phyloP scores from a whole-genome alignment of 1,139 yeast species.

The Saccharomycopsis phalli region DNA sequence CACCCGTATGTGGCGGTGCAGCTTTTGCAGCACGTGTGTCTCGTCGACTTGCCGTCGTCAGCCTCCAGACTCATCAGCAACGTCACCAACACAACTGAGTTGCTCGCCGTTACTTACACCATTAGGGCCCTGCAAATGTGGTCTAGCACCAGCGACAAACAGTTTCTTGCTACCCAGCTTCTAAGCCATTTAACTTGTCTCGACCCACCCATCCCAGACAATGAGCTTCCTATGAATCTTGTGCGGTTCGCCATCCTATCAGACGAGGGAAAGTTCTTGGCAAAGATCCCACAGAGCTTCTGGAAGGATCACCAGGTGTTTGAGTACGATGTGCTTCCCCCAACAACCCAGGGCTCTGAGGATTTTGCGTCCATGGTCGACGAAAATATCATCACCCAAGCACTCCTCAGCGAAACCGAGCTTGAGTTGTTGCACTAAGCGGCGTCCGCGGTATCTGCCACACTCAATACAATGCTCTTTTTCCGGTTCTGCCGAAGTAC shows the following conservation, averaged over 20 bases:
- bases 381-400: conserved; percentile 6
- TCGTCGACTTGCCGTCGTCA: conserved; percentile 23
- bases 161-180: conserved; percentile 43
- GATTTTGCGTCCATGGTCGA: conserved; percentile 28
- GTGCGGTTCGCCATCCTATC: conserved; percentile 60
- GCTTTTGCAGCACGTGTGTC: conserved; percentile 36
- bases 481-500: conserved; percentile 16
- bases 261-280: conserved; percentile 64
- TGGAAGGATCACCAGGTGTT: conserved; percentile 55
- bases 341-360: conserved; percentile 34
- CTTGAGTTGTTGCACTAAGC: too few species aligned
- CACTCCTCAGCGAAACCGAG: conserved; percentile 1
- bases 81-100: conserved; percentile 21
- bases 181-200: too few species aligned
- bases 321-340: conserved; percentile 69
- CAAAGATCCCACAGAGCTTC: conserved; percentile 50
- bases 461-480: conserved; percentile 4
- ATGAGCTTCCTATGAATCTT: conserved; percentile 47
- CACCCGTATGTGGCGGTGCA: conserved; percentile 55
- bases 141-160: conserved; percentile 38
- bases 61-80: conserved; percentile 21
- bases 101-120: conserved; percentile 44
- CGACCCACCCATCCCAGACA: conserved; percentile 20
- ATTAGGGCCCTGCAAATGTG: conserved; percentile 43
- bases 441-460: conserved; percentile 20